phyloP scores from a whole-genome alignment of 2,329 filamentous ascomycete genomes.

The Dactylonectria estremocensis region DNA sequence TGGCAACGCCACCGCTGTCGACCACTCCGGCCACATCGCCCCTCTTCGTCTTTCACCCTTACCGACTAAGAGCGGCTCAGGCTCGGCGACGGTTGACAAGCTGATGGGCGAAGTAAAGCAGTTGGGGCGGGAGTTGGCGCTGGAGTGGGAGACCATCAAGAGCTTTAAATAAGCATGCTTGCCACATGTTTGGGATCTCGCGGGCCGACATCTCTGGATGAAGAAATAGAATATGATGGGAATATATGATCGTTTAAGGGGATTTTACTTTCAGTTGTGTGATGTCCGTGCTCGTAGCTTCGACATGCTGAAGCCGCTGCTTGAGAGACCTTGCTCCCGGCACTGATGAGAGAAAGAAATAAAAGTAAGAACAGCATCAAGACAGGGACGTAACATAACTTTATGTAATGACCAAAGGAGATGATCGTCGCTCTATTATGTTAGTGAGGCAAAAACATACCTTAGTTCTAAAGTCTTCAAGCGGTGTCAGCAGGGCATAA shows the following conservation, averaged over 20 bases:
- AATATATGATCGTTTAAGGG: neutral
- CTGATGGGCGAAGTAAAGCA: neutral
- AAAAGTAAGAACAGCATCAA: neutral
- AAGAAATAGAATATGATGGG: neutral
- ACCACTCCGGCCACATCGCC: neutral
- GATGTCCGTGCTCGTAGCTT: neutral
- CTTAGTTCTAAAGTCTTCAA: slow-evolving; percentile 41
- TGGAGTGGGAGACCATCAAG: neutral
- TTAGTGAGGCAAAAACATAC: slow-evolving; percentile 44
- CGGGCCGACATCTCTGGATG: neutral
- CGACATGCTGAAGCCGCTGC: too few species aligned
- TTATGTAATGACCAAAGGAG: slow-evolving; percentile 1
- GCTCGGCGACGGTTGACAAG: neutral
- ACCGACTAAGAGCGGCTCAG: neutral
- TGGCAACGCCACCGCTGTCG: neutral
- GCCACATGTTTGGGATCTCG: neutral
- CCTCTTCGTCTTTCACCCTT: neutral
- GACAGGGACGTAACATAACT: neutral
- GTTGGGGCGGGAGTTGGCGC: neutral
- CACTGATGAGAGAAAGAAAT: neutral
- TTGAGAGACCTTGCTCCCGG: neutral
- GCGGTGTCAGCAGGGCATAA: slow-evolving; percentile 50
- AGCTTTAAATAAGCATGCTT: neutral
- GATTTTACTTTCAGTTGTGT: neutral
- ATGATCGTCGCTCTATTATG: slow-evolving; percentile 17